Conservation (phyloP, 2,329 filamentous ascomycete genomes). For the Tolypocladium cylindrosporum region DNA sequence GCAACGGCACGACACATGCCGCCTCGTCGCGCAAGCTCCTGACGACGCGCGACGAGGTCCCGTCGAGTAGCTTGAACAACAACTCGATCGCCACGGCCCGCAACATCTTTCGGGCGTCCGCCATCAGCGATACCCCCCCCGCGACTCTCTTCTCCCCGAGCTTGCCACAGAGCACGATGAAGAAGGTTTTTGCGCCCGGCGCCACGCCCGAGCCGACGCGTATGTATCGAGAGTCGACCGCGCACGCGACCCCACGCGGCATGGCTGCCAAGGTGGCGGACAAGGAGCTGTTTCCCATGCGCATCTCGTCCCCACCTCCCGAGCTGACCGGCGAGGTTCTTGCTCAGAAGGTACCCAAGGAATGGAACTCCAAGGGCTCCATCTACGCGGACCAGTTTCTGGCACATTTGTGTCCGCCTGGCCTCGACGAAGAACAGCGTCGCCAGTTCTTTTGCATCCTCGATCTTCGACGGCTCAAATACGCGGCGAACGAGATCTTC, state of each 20-base stretch:
- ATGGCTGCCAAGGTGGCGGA: conserved; percentile 38
- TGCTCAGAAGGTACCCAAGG: conserved; percentile 41
- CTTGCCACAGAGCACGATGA: conserved; percentile 32
- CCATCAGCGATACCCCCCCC: conserved; percentile 21
- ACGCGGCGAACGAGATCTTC: conserved; percentile 52
- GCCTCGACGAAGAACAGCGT: conserved; percentile 48
- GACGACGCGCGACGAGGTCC: conserved; percentile 22
- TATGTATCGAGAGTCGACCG: conserved; percentile 32
- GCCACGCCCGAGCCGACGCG: conserved; percentile 33
- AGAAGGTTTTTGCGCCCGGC: conserved; percentile 36
- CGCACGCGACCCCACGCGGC: conserved; percentile 37
- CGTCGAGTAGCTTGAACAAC: conserved; percentile 24
- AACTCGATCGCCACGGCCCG: conserved; percentile 24
- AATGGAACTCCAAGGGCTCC: conserved; percentile 40
- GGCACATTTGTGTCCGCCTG: conserved; percentile 43
- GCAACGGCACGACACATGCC: conserved; percentile 27
- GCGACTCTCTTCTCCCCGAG: conserved; percentile 32
- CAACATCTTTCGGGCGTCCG: conserved; percentile 32
- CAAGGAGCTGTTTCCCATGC: conserved; percentile 46
- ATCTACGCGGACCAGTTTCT: conserved; percentile 53
- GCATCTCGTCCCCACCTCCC: conserved; percentile 46
- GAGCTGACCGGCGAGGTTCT: conserved; percentile 46
- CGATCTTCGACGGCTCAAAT: conserved; percentile 51
- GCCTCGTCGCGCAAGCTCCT: conserved; percentile 25
- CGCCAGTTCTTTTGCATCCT: conserved; percentile 55